Evolutionary conservation across 441 rosid species (phyloP).

Genomic region (Mallotus repandus): DNA sequence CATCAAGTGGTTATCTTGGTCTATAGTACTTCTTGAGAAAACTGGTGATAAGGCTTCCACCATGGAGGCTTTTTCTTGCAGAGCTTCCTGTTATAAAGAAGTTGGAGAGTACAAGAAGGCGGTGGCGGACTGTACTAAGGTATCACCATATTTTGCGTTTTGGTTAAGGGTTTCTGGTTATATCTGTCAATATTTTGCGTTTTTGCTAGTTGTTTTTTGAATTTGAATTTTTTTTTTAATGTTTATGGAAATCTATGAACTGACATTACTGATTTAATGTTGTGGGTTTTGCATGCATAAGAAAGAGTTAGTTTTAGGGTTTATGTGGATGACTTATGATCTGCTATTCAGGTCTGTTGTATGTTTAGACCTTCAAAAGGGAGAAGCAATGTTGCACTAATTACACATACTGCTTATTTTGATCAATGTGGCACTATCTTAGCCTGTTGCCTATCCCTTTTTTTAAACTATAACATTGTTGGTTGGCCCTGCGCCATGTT

Average conservation of each 20-base stretch:
- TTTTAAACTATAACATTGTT: not conserved
- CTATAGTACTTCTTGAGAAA: constrained; percentile 76
- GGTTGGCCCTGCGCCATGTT: not conserved
- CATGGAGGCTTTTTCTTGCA: constrained; percentile 63
- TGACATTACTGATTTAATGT: not conserved
- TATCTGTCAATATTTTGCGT: not conserved
- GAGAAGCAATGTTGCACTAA: no score
- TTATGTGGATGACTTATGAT: not conserved
- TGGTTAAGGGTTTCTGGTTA: not conserved
- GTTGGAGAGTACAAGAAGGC: constrained; percentile 99
- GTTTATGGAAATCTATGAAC: not conserved
- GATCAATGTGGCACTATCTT: not conserved
- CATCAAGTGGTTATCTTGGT: constrained; percentile 98
- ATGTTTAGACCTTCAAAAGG: not conserved
- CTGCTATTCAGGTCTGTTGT: not conserved
- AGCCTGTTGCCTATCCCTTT: no score
- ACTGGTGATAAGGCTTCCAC: constrained; percentile 50
- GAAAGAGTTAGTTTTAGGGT: not conserved
- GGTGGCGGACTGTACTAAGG: constrained; percentile 95
- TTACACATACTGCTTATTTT: not conserved
- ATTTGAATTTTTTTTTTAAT: not conserved
- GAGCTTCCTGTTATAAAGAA: constrained; percentile 98
- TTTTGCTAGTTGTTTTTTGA: not conserved
- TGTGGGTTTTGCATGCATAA: not conserved
- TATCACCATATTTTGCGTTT: constrained; percentile 26